Percentiles rank a stretch among this genome's conserved stretches.
Conservation (phyloP, 257 asterid genomes). For the Solanum ossicruentum region DNA sequence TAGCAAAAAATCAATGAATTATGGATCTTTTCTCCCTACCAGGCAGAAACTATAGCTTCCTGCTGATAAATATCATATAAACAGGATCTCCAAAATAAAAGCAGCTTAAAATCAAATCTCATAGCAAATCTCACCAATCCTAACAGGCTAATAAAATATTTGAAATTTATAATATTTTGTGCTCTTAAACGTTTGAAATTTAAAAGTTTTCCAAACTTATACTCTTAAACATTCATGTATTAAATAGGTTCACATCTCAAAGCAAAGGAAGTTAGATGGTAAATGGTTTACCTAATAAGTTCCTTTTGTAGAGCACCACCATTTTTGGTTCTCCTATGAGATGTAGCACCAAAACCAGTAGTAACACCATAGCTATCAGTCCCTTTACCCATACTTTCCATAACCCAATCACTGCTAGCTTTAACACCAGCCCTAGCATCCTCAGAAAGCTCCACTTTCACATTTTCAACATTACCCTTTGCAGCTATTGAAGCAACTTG, state of each 20-base stretch:
- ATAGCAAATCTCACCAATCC: background rate
- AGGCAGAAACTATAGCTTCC: background rate
- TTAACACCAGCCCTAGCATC: slow-evolving; percentile 67
- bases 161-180: background rate
- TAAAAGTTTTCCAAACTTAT: background rate
- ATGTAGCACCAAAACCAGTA: slow-evolving; percentile 86
- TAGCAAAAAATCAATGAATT: background rate
- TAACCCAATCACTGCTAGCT: slow-evolving; percentile 95
- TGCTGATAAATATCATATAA: background rate
- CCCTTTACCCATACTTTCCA: slow-evolving; percentile 82
- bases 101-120: background rate
- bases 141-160: background rate
- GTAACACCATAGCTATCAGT: slow-evolving; percentile 93
- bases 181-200: too few species aligned
- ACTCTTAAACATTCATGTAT: background rate
- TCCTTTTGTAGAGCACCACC: slow-evolving; percentile 91
- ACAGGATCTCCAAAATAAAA: background rate
- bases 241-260: background rate
- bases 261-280: background rate
- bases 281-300: slow-evolving; percentile 54
- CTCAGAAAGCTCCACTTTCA: slow-evolving; percentile 76
- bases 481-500: slow-evolving; percentile 89
- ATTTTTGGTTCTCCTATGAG: slow-evolving; percentile 77
- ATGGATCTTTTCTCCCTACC: background rate
- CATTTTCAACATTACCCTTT: slow-evolving; percentile 23